These are phyloP conservation scores for Backusella tarrabulga DNA, from an alignment of 192 early-diverging fungal genomes.

Conservation along the genomic window DNA sequence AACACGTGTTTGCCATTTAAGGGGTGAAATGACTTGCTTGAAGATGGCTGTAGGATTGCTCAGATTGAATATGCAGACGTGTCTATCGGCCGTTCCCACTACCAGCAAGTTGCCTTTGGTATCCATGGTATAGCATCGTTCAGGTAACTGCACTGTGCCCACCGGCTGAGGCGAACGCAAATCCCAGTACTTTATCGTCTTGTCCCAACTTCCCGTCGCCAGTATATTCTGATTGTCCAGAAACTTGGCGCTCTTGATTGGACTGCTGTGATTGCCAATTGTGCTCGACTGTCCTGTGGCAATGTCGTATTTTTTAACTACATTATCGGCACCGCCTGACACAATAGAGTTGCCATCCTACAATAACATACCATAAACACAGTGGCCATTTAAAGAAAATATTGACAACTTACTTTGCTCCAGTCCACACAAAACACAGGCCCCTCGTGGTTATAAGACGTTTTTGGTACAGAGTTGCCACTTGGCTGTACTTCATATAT, in stretches of 20 bases:
- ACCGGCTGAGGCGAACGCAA: conserved; percentile 74
- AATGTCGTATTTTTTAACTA: conserved; percentile 79
- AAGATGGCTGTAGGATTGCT: conserved; percentile 71
- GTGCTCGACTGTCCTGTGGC: conserved; percentile 76
- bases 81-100: conserved; percentile 86
- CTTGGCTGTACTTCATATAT: conserved; percentile 87
- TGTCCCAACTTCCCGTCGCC: conserved; percentile 95
- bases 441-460: conserved; percentile 75
- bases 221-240: conserved; percentile 69
- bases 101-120: conserved; percentile 77
- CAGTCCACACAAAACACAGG: conserved; percentile 86
- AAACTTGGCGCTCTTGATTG: conserved; percentile 78
- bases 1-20: conserved; percentile 84
- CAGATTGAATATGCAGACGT: conserved; percentile 78
- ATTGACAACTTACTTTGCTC: conserved; percentile 62
- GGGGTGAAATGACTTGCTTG: conserved; percentile 62
- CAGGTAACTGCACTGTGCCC: conserved; percentile 70
- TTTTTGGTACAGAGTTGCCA: conserved; percentile 74
- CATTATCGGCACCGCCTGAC: conserved; percentile 91
- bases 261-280: conserved; percentile 83
- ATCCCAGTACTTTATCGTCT: conserved; percentile 97
- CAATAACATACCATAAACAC: background rate
- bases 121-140: conserved; percentile 92
- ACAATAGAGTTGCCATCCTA: conserved; percentile 90
- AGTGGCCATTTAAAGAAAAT: background rate